Conservation (phyloP, 106 monocot genomes). For the Apostasia ramifera region DNA sequence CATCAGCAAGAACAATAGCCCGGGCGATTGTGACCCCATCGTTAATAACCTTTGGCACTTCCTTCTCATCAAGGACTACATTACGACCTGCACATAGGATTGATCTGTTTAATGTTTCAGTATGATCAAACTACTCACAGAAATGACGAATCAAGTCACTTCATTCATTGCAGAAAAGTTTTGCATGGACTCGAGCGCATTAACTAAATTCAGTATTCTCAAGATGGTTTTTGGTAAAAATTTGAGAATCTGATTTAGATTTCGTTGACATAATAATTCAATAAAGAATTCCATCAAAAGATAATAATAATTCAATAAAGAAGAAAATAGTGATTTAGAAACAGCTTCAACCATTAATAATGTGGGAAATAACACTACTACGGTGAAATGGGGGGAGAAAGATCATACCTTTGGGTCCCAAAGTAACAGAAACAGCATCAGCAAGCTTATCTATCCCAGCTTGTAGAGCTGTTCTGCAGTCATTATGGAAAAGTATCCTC, state of each 20-base stretch:
- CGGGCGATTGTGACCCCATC: conserved; percentile 93
- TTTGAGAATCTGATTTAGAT: too few relatives aligned
- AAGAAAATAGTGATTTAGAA: too few relatives aligned
- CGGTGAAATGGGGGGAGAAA: background rate
- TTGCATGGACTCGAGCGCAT: too few relatives aligned
- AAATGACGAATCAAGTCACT: too few relatives aligned
- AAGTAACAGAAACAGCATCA: conserved; percentile 79
- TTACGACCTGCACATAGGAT: conserved; percentile 52
- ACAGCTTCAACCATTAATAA: too few relatives aligned
- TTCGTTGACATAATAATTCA: too few relatives aligned
- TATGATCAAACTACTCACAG: background rate
- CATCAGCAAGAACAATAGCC: conserved; percentile 74
- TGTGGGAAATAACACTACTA: too few relatives aligned
- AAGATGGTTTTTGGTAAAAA: too few relatives aligned
- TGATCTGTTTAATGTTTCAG: background rate
- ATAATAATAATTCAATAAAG: too few relatives aligned
- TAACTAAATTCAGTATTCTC: too few relatives aligned
- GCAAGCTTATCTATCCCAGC: conserved; percentile 90
- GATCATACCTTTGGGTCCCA: conserved; percentile 80
- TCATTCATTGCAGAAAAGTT: too few relatives aligned
- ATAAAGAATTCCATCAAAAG: too few relatives aligned
- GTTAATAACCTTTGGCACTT: conserved; percentile 91
- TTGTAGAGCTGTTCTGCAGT: conserved; percentile 55
- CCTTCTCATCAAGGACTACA: conserved; percentile 88
- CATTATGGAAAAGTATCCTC: conserved; percentile 54